Evolutionary conservation across 495 filamentous ascomycete species (phyloP).

Genomic region (Staphylotrichum longicolle): DNA sequence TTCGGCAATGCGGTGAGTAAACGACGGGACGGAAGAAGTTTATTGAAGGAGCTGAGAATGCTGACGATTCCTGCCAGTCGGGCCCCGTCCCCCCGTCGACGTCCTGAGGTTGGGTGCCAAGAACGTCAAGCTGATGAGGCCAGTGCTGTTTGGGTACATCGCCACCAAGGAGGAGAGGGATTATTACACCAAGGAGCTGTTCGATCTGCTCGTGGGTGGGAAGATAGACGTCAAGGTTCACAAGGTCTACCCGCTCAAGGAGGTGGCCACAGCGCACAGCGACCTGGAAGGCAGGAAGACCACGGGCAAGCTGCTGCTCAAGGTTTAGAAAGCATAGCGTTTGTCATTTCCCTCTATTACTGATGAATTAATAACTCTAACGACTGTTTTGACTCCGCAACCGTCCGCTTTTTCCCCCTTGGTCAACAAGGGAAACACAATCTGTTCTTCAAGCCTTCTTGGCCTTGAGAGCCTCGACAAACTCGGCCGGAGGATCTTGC

Average conservation of each 20-base stretch:
- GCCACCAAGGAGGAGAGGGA: slow-evolving; percentile 73
- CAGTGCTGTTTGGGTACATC: slow-evolving; percentile 72
- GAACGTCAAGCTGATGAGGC: slow-evolving; percentile 76
- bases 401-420: not conserved
- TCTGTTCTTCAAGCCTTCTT: slow-evolving; percentile 29
- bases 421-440: not conserved
- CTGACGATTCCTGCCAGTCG: slow-evolving; percentile 30
- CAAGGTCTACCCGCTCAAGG: slow-evolving; percentile 75
- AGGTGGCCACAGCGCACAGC: slow-evolving; percentile 70
- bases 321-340: slow-evolving; percentile 23
- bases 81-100: slow-evolving; percentile 76
- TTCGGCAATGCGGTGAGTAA: slow-evolving; percentile 77
- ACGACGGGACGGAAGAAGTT: not conserved
- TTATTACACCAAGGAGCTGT: slow-evolving; percentile 68
- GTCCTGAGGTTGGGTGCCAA: slow-evolving; percentile 69
- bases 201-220: slow-evolving; percentile 63
- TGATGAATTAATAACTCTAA: slow-evolving; percentile 13
- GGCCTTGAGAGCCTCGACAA: slow-evolving; percentile 67
- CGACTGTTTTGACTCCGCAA: not conserved
- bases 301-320: slow-evolving; percentile 72
- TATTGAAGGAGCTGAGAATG: not conserved
- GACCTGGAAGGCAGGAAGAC: slow-evolving; percentile 83
- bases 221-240: slow-evolving; percentile 75
- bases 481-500: slow-evolving; percentile 79
- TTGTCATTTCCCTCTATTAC: slow-evolving; percentile 1